Conservation (phyloP, 768 basidiomycete species). For the Pulveroboletus sp. region DNA sequence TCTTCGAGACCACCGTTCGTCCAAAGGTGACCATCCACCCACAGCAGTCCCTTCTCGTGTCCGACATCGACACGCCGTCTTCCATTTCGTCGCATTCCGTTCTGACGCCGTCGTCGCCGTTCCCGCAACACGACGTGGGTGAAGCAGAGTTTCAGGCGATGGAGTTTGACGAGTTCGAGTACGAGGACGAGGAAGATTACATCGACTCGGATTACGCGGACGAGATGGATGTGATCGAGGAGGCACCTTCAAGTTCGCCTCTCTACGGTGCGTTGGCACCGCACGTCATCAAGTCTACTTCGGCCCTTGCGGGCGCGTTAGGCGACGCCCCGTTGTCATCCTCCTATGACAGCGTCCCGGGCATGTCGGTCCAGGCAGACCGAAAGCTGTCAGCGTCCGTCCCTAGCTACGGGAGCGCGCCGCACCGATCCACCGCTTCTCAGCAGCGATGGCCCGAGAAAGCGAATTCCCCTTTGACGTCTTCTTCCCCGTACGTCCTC, state of each 20-base stretch:
- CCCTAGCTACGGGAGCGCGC: slow-evolving; percentile 27
- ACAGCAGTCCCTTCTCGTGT: slow-evolving; percentile 16
- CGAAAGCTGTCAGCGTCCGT: slow-evolving; percentile 32
- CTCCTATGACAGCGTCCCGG: slow-evolving; percentile 7
- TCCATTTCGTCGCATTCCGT: slow-evolving; percentile 32
- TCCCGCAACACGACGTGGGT: slow-evolving; percentile 14
- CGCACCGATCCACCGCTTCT: slow-evolving; percentile 14
- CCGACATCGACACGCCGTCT: slow-evolving; percentile 31
- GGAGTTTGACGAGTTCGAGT: slow-evolving; percentile 33
- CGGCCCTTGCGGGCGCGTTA: slow-evolving; percentile 30
- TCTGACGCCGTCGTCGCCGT: slow-evolving; percentile 30
- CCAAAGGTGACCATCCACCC: slow-evolving; percentile 29
- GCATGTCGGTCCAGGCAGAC: slow-evolving; percentile 20
- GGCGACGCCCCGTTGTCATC: slow-evolving; percentile 22
- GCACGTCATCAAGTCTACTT: slow-evolving; percentile 30
- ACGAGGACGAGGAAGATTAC: slow-evolving; percentile 31
- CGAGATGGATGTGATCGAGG: slow-evolving; percentile 32
- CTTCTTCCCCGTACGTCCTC: slow-evolving; percentile 1
- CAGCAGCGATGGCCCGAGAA: slow-evolving; percentile 19
- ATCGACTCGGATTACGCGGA: slow-evolving; percentile 32
- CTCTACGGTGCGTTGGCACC: slow-evolving; percentile 21
- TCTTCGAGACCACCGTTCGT: slow-evolving; percentile 19
- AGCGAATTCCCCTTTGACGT: slow-evolving; percentile 9
- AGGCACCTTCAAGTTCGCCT: slow-evolving; percentile 12
- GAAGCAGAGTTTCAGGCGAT: slow-evolving; percentile 13